phyloP scores from a whole-genome alignment of 1,284 basidiomycete species.

The Abortiporus biennis region DNA sequence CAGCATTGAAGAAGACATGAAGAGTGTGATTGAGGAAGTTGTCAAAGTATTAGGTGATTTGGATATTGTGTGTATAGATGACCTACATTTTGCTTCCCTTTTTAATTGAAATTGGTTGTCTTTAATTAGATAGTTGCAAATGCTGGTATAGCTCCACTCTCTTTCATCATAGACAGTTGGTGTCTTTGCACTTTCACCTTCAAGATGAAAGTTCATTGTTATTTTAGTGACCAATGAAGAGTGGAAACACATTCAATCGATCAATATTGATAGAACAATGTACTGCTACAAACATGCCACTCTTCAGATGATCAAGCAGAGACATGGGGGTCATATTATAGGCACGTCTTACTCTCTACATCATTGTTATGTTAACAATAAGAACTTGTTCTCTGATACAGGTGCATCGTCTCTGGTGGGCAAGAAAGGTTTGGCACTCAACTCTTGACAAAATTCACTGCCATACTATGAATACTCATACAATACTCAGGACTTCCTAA shows the following conservation, averaged over 20 bases:
- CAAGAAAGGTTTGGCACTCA: conserved; percentile 3
- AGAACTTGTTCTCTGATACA: background rate
- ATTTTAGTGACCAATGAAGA: conserved; percentile 11
- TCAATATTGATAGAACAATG: conserved; percentile 23
- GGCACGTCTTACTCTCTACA: conserved; percentile 9
- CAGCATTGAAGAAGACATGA: conserved; percentile 15
- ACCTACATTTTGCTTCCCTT: background rate
- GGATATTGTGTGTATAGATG: conserved; percentile 14
- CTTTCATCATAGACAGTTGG: conserved; percentile 18
- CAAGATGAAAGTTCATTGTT: background rate
- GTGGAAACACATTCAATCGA: conserved; percentile 15
- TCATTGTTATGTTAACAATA: background rate
- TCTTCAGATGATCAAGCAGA: conserved; percentile 22
- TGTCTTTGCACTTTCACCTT: background rate
- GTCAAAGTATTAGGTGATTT: conserved; percentile 17
- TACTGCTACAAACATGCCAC: conserved; percentile 25
- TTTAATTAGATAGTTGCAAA: conserved; percentile 26
- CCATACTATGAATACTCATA: background rate
- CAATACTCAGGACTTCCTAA: conserved; percentile 3
- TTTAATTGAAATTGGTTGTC: background rate
- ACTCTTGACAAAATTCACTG: background rate
- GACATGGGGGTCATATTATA: conserved; percentile 23
- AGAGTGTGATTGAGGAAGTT: conserved; percentile 14
- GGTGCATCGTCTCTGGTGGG: conserved; percentile 5
- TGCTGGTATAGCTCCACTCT: conserved; percentile 22